A percentile compares a stretch with the other conserved stretches of the same genome.
These are phyloP conservation scores for Aspergillus sclerotioniger DNA, from an alignment of 495 filamentous ascomycete genomes.

Conservation along the genomic window DNA sequence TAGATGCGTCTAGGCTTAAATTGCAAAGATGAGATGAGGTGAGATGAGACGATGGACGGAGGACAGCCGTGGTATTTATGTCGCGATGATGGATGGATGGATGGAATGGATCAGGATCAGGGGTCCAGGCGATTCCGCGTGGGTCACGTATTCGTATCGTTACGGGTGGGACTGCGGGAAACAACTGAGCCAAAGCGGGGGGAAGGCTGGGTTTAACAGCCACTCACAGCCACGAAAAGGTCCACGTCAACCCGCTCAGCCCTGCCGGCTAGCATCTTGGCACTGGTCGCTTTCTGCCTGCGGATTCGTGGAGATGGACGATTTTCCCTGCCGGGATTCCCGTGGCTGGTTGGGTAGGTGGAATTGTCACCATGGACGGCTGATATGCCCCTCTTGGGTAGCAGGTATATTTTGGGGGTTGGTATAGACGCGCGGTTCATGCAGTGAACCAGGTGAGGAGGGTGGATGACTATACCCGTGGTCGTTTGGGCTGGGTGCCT, in stretches of 20 bases:
- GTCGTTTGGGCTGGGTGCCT: neutral
- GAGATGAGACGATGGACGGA: neutral
- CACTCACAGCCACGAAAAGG: conserved; percentile 3
- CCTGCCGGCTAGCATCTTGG: conserved; percentile 1
- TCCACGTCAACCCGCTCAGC: conserved; percentile 8
- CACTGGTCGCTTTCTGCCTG: neutral
- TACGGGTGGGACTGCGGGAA: neutral
- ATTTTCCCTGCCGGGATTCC: neutral
- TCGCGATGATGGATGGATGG: neutral
- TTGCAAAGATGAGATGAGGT: neutral
- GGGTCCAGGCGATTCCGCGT: neutral
- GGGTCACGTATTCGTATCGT: neutral
- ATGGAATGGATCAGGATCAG: neutral
- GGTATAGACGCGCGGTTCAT: neutral
- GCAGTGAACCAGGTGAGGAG: neutral
- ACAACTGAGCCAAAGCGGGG: no score
- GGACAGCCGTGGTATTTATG: neutral
- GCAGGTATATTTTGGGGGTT: neutral
- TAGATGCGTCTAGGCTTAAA: neutral
- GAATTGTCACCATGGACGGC: neutral
- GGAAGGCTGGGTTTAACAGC: neutral
- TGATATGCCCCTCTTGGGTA: no score
- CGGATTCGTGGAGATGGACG: neutral
- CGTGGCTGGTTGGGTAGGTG: neutral
- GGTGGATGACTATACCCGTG: neutral